phyloP scores from a whole-genome alignment of 202 grass and related monocot species.

The Musa balbisiana region DNA sequence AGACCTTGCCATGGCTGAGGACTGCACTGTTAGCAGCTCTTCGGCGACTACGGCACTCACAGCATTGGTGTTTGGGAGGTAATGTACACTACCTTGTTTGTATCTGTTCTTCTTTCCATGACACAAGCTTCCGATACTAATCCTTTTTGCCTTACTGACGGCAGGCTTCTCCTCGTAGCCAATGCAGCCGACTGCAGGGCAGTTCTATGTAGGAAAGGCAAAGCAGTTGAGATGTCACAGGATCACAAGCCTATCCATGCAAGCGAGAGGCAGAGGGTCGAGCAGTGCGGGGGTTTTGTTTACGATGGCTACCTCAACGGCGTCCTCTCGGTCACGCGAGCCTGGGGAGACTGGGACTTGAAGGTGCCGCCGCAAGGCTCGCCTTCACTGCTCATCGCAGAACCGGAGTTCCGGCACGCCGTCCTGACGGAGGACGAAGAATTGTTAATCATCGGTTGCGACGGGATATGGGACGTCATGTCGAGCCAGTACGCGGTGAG shows the following conservation, averaged over 20 bases:
- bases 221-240: constrained; percentile 13
- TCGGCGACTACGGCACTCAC: constrained; percentile 10
- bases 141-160: neutral
- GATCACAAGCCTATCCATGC: constrained; percentile 8
- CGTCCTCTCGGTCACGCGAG: neutral
- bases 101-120: neutral
- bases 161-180: constrained; percentile 16
- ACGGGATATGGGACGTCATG: constrained; percentile 15
- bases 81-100: neutral
- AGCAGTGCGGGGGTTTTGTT: constrained; percentile 1
- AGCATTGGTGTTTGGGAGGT: constrained; percentile 6
- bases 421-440: constrained; percentile 8
- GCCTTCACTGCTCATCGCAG: constrained; percentile 3
- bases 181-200: constrained; percentile 10
- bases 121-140: neutral
- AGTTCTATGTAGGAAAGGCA: constrained; percentile 7
- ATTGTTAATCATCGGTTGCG: constrained; percentile 7
- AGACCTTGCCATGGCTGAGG: constrained; percentile 4
- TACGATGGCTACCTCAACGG: constrained; percentile 12
- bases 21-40: constrained; percentile 4
- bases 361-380: neutral
- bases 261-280: neutral
- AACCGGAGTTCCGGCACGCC: constrained; percentile 9
- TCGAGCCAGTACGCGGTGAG: neutral
- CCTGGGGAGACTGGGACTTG: constrained; percentile 7